Conservation (phyloP, 257 asterid species). For the Eustoma russellianum region DNA sequence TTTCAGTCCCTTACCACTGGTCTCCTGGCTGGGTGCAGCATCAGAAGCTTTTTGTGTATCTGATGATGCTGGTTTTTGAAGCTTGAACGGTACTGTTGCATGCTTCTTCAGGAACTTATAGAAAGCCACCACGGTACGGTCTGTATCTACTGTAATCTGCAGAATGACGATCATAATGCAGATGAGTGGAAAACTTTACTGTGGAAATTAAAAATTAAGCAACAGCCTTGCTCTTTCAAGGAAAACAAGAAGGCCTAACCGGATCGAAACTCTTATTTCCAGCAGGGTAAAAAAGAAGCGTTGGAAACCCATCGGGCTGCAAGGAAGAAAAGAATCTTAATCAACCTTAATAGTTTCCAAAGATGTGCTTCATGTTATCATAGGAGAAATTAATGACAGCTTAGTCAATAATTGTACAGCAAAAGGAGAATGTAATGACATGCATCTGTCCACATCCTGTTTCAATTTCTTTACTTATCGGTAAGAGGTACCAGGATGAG, state of each 20-base stretch:
- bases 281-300: constrained; percentile 91
- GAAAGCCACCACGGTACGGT: constrained; percentile 81
- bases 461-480: too few species aligned
- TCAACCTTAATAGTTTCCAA: too few species aligned
- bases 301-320: constrained; percentile 95
- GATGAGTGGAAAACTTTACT: not conserved
- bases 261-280: constrained; percentile 98
- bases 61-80: constrained; percentile 46
- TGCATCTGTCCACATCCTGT: too few species aligned
- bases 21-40: constrained; percentile 12
- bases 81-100: constrained; percentile 86
- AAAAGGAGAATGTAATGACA: too few species aligned
- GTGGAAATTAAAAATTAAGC: not conserved
- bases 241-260: constrained; percentile 29
- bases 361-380: too few species aligned
- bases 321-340: constrained; percentile 2
- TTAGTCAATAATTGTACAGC: too few species aligned
- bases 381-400: too few species aligned
- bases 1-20: constrained; percentile 31
- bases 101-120: constrained; percentile 93
- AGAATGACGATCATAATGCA: not conserved
- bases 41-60: constrained; percentile 21
- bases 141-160: constrained; percentile 66
- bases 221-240: not conserved
- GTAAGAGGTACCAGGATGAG: too few species aligned